Evolutionary conservation across 208 protist genomes (phyloP).

Genomic region (Herpetomonas samuelpessoai): DNA sequence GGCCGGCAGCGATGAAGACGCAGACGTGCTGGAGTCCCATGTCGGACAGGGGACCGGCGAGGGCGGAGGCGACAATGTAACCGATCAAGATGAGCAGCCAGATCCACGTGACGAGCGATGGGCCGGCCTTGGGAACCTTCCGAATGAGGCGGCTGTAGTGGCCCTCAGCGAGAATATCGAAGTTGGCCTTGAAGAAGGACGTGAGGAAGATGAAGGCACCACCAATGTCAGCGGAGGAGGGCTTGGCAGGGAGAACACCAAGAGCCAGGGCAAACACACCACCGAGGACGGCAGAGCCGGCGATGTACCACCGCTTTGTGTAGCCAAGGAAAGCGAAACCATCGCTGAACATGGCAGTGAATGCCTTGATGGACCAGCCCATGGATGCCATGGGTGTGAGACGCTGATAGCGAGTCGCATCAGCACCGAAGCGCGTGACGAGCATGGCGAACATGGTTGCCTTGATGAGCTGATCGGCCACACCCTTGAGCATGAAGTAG

Average conservation of each 20-base stretch:
- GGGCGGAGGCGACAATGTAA: constrained; percentile 29
- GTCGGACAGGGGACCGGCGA: constrained; percentile 64
- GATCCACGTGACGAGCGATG: constrained; percentile 60
- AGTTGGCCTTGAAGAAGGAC: constrained; percentile 47
- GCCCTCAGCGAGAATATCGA: constrained; percentile 77
- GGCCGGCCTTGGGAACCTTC: constrained; percentile 34
- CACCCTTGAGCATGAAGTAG: constrained; percentile 56
- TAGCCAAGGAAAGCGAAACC: constrained; percentile 61
- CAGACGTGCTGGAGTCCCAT: constrained; percentile 31
- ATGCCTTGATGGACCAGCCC: constrained; percentile 67
- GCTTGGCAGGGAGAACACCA: constrained; percentile 39
- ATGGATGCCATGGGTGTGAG: constrained; percentile 31
- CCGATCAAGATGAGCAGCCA: constrained; percentile 57
- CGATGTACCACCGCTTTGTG: constrained; percentile 73
- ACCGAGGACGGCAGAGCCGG: constrained; percentile 39
- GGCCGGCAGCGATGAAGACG: constrained; percentile 49
- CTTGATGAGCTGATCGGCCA: constrained; percentile 43
- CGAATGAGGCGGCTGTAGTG: constrained; percentile 76
- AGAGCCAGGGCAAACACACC: constrained; percentile 34
- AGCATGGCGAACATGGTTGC: constrained; percentile 45
- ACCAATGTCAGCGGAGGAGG: constrained; percentile 27
- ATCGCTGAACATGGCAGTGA: constrained; percentile 59
- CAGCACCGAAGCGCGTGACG: constrained; percentile 28
- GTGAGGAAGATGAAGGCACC: constrained; percentile 50
- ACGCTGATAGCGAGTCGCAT: constrained; percentile 38